Base-by-base conservation (phyloP, 371 early-diverging fungal species). In the Mucor mucedo region DNA sequence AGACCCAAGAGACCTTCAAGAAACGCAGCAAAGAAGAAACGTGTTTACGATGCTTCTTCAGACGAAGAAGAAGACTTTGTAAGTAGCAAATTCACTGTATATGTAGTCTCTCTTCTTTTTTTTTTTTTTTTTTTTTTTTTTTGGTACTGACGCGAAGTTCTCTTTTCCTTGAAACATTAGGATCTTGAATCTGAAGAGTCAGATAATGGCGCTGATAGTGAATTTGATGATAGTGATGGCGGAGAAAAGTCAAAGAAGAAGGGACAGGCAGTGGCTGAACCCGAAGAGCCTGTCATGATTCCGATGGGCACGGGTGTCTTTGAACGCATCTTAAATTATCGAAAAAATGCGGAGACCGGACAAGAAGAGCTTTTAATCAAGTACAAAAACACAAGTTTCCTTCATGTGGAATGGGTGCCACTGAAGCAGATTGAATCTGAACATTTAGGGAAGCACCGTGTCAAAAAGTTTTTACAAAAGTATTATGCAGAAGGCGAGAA, bases 361-460 rank as follows among this genome's bases (percentile, higher is more conserved):
- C 55, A 72, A 33, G 82, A 82, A 52, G 78, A 84, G 49, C 58
- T 87, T 30, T 55, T 87, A 48, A 79, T 92, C 58, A 92, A 93
- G 70, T 91, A 90, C 78, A 91, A 92, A 83, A 35, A 58, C 4
- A 30, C 89, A 75, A 89, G 91, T 76, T 95, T 91, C 71, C 81
- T 87, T 52, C 95, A 95, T 68, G 86, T 90, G 3, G 93, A 93
- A 60, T 95, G 96, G 94, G 86, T 96, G 1, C 81, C 87, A 10
- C 65, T 85, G 47, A 69, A 78, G 28, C 79, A 73, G 32, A 86
- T 95, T 44, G 88, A 90, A 66, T 71, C 81, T 50, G 87, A 91
- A 66, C 80, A 89, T 76, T 69, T 87, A 48, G 89, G 92, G 58
- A 89, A 92, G 72, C 83, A 88, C 75, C 87, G 95, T 55, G 84